Percentiles rank a stretch among this genome's conserved stretches.
phyloP scores from a whole-genome alignment of 2,329 filamentous ascomycete genomes.

The Aspergillus transmontanensis region DNA sequence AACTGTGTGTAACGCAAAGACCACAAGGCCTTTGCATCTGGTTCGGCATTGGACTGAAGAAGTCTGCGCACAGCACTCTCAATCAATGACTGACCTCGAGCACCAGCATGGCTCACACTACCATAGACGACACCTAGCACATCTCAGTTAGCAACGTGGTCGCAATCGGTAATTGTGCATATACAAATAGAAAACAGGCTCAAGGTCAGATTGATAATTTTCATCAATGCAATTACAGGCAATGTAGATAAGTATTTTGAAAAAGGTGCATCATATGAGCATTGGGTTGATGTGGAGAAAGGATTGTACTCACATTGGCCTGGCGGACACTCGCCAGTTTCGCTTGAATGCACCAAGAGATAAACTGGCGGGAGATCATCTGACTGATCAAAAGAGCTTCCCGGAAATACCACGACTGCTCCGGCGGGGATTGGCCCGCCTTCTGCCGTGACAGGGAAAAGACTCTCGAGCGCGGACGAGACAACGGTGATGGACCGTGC shows the following conservation, averaged over 20 bases:
- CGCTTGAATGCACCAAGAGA: conserved; percentile 76
- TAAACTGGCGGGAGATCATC: conserved; percentile 54
- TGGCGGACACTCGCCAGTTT: conserved; percentile 85
- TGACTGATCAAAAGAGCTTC: conserved; percentile 30
- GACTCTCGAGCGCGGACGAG: conserved; percentile 61
- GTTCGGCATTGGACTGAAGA: conserved; percentile 36
- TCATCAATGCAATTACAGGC: conserved; percentile 93
- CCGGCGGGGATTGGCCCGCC: conserved; percentile 75
- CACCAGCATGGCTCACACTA: conserved; percentile 44
- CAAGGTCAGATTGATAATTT: conserved; percentile 76
- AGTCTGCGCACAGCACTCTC: conserved; percentile 43
- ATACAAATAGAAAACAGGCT: conserved; percentile 31
- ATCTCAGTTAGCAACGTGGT: conserved; percentile 38
- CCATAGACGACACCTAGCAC: conserved; percentile 61
- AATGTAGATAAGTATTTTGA: conserved; percentile 97
- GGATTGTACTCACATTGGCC: conserved; percentile 78
- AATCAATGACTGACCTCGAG: conserved; percentile 44
- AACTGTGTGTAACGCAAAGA: conserved; percentile 55
- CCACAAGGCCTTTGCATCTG: conserved; percentile 51
- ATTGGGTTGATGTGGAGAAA: conserved; percentile 12
- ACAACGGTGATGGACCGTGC: conserved; percentile 70
- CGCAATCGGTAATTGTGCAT: conserved; percentile 22
- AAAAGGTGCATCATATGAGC: conserved; percentile 78
- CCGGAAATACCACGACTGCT: conserved; percentile 48
- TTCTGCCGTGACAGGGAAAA: conserved; percentile 75